Evolutionary conservation across 2,329 filamentous ascomycete species (phyloP), one percentile per base, ranked within the genome.

Genomic region (Chrysoporthe deuterocubensis): DNA sequence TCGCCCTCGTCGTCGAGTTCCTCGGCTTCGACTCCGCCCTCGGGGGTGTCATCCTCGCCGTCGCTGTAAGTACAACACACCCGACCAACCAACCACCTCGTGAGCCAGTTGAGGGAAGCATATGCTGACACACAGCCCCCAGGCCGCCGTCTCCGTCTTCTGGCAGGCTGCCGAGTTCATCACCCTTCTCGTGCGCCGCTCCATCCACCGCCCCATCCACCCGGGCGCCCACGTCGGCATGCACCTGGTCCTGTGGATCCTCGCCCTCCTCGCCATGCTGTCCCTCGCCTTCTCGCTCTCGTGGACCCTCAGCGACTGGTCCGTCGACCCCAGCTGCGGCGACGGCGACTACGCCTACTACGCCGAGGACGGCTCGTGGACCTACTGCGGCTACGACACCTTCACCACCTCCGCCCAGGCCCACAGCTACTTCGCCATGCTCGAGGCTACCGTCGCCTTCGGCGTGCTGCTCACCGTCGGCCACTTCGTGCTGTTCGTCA

Each of bases 151-250:
- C 1, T 75, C 78, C 11, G 52, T 81, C 7, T 1, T 81, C 52
- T 82, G 82, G 78, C 78, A 78, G 44, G 46, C 75, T 0, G 72
- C 77, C 42, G 82, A 84, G 57, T 70, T 82, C 60, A 72, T 82
- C 65, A 79, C 76, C 37, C 75, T 79, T 21, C 74, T 71, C 46
- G 66, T 74, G 18, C 78, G 79, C 48, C 76, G 74, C 7, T 75
- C 72, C 61, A 64, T 64, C 37, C 73, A 76, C 34, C 70, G 70
- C 3, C 78, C 80, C 48, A 80, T 83, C 26, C 80, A 81, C 64
- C 81, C 82, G 0, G 82, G 80, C 37, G 79, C 78, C 8, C 81
- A 83, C 59, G 79, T 84, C 44, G 80, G 73, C 64, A 52, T 81
- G 16, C 79, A 79, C 43, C 79, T 84, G 2, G 62, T 83, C 69